Evolutionary conservation across 805 yeast genomes (phyloP).

Genomic region (Wickerhamomyces rabaulensis): DNA sequence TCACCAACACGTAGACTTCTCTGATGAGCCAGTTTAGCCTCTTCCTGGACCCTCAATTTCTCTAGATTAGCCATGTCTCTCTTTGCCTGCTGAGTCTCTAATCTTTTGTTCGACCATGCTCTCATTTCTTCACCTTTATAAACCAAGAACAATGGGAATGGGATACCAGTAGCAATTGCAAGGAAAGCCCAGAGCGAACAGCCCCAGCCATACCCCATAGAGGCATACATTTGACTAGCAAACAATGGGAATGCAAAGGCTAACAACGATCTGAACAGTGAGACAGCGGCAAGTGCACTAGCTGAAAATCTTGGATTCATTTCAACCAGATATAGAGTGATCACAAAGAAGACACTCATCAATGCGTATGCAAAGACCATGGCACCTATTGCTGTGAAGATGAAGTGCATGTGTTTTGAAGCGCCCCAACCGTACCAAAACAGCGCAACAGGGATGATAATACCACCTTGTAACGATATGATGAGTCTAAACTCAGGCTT

Average conservation of each 20-base stretch:
- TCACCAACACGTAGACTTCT: background rate
- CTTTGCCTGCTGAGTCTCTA: conserved; percentile 41
- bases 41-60: conserved; percentile 21
- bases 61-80: conserved; percentile 38
- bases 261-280: conserved; percentile 57
- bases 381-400: conserved; percentile 59
- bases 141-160: conserved; percentile 56
- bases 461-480: too few relatives aligned
- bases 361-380: conserved; percentile 53
- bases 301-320: conserved; percentile 67
- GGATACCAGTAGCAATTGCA: conserved; percentile 52
- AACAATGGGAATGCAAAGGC: conserved; percentile 68
- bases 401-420: conserved; percentile 51
- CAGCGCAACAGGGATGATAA: conserved; percentile 52
- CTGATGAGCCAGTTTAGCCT: background rate
- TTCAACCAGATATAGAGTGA: conserved; percentile 63
- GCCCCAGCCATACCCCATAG: conserved; percentile 66
- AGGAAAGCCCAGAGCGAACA: conserved; percentile 55
- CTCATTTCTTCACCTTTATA: conserved; percentile 52
- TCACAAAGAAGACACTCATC: conserved; percentile 56
- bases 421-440: conserved; percentile 76
- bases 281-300: too few relatives aligned
- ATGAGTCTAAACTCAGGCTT: too few relatives aligned
- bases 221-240: conserved; percentile 50
- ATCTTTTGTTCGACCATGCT: conserved; percentile 46